phyloP scores from a whole-genome alignment of 2,329 filamentous ascomycete genomes.

The Biscogniauxia marginata region DNA sequence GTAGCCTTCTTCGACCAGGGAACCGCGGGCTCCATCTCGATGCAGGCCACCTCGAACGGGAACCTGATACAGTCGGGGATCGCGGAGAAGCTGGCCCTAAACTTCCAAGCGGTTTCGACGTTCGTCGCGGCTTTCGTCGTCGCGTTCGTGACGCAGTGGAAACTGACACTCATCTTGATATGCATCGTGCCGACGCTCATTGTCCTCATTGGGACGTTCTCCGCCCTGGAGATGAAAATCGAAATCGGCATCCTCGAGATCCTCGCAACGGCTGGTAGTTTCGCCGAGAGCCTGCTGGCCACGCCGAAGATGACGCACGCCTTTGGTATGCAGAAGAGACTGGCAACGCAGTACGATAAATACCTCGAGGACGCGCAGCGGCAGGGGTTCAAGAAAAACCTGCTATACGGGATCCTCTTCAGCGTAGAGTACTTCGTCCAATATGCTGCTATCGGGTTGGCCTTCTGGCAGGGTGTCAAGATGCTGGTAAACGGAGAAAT shows the following conservation, averaged over 20 bases:
- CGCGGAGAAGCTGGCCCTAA: constrained; percentile 39
- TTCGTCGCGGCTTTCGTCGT: constrained; percentile 40
- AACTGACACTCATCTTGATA: constrained; percentile 40
- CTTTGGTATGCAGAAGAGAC: constrained; percentile 39
- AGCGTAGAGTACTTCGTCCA: constrained; percentile 40
- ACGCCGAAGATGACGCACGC: constrained; percentile 43
- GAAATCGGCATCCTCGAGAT: constrained; percentile 35
- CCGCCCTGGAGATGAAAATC: constrained; percentile 11
- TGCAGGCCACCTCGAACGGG: constrained; percentile 44
- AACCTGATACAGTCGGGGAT: constrained; percentile 42
- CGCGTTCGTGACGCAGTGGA: constrained; percentile 42
- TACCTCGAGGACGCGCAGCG: constrained; percentile 37
- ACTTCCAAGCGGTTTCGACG: constrained; percentile 38
- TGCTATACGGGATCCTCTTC: constrained; percentile 39
- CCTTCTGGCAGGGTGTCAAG: constrained; percentile 45
- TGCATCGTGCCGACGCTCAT: constrained; percentile 10
- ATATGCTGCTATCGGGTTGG: constrained; percentile 42
- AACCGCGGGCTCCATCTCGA: constrained; percentile 31
- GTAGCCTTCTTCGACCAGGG: constrained; percentile 39
- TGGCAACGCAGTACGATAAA: constrained; percentile 39
- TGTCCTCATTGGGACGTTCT: constrained; percentile 1
- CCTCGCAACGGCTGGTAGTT: constrained; percentile 34
- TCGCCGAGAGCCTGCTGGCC: constrained; percentile 37
- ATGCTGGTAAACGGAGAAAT: constrained; percentile 40
- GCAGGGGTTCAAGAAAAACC: constrained; percentile 39